Percentiles rank a stretch among this genome's conserved stretches.
Conservation (phyloP, 768 basidiomycete species). For the Suillus bovinus region DNA sequence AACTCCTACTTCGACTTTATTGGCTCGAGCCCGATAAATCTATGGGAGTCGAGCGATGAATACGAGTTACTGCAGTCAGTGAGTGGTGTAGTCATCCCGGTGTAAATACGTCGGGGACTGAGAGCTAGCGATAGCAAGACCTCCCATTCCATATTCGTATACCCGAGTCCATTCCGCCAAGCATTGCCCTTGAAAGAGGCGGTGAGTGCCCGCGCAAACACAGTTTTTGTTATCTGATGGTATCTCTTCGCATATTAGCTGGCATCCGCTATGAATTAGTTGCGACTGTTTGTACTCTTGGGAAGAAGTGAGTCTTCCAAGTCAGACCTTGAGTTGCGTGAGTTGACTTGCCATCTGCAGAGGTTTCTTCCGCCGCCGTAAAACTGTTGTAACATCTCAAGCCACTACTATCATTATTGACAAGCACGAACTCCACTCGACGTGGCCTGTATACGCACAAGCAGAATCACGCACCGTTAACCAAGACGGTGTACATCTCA, state of each 20-base stretch:
- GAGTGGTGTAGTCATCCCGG: constrained; percentile 19
- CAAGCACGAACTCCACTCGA: constrained; percentile 92
- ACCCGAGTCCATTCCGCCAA: constrained; percentile 90
- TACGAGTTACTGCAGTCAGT: constrained; percentile 71
- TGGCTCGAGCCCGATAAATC: constrained; percentile 75
- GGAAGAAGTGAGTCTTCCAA: constrained; percentile 64
- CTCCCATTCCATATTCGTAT: constrained; percentile 89
- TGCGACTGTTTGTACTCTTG: constrained; percentile 82
- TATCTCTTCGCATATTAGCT: constrained; percentile 45
- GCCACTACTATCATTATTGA: constrained; percentile 77
- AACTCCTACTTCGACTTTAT: constrained; percentile 81
- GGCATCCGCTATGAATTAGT: constrained; percentile 91
- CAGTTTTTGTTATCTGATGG: not conserved
- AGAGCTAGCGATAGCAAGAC: constrained; percentile 59
- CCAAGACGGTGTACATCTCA: constrained; percentile 72
- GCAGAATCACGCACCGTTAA: constrained; percentile 65
- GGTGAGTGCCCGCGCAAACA: constrained; percentile 40
- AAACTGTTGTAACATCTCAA: constrained; percentile 66
- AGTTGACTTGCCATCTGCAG: constrained; percentile 37
- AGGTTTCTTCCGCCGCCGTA: constrained; percentile 80
- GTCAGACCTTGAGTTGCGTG: not conserved
- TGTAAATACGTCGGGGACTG: constrained; percentile 5
- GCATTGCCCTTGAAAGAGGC: constrained; percentile 73
- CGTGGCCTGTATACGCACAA: constrained; percentile 90
- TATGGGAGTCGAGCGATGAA: constrained; percentile 83